phyloP scores from a whole-genome alignment of 768 basidiomycete genomes.

The Lactarius vividus region DNA sequence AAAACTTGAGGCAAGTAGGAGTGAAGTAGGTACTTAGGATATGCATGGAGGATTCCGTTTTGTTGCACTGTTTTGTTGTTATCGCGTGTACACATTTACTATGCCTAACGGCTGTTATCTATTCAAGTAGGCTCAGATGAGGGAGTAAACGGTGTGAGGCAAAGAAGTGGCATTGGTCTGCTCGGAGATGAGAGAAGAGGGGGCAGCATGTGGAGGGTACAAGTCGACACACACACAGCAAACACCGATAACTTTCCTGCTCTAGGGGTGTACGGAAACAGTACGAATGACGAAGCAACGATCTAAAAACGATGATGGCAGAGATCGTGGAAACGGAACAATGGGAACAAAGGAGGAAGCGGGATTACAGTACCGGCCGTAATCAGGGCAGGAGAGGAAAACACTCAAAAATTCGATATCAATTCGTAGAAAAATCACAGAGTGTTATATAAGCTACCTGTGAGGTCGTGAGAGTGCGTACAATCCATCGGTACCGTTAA shows the following conservation, averaged over 20 bases:
- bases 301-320: background rate
- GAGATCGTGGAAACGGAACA: constrained; percentile 8
- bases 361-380: background rate
- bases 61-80: constrained; percentile 13
- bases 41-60: constrained; percentile 1
- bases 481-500: background rate
- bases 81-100: constrained; percentile 16
- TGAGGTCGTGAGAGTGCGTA: background rate
- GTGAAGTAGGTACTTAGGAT: background rate
- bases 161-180: background rate
- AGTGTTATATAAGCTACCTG: background rate
- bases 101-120: constrained; percentile 1
- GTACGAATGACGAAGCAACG: background rate
- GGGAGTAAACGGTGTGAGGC: background rate
- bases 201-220: background rate
- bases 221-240: background rate
- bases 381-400: background rate
- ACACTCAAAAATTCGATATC: constrained; percentile 12
- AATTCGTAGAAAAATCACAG: constrained; percentile 12
- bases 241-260: background rate
- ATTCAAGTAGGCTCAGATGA: background rate
- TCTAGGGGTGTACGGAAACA: background rate
- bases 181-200: background rate
- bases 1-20: constrained; percentile 17
- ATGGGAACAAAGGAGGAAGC: background rate